phyloP scores from a whole-genome alignment of 208 protist species.

The Lotmaria passim region DNA sequence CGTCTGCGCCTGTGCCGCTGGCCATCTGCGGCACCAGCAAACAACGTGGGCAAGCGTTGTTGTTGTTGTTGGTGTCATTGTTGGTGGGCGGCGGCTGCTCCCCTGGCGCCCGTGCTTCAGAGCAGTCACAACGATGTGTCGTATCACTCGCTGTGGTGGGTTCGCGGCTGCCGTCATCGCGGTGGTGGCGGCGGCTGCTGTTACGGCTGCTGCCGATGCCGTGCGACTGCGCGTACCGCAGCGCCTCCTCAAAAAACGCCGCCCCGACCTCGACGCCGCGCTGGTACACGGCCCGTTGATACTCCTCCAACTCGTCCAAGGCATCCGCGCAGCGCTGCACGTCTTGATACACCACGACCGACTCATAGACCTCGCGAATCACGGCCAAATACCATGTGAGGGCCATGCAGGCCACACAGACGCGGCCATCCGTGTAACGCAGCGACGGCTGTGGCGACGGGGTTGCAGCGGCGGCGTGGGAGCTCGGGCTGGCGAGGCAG shows the following conservation, averaged over 20 bases:
- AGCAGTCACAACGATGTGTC: too few relatives aligned
- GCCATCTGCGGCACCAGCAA: slow-evolving; percentile 15
- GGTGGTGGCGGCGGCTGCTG: neutral
- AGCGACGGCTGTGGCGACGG: neutral
- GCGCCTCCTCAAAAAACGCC: slow-evolving; percentile 21
- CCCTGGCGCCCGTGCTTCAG: too few relatives aligned
- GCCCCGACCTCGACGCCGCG: slow-evolving; percentile 28
- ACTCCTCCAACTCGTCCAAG: slow-evolving; percentile 45
- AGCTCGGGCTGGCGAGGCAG: slow-evolving; percentile 12
- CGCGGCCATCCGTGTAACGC: slow-evolving; percentile 29
- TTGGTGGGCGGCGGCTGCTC: too few relatives aligned
- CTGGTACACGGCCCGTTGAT: slow-evolving; percentile 42
- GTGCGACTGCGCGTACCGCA: neutral
- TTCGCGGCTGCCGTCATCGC: too few relatives aligned
- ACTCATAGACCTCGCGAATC: slow-evolving; percentile 49
- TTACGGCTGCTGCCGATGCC: neutral
- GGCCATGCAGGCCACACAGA: slow-evolving; percentile 48
- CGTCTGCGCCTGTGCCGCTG: neutral
- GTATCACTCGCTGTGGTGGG: too few relatives aligned
- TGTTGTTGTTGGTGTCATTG: neutral
- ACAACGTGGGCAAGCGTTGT: neutral
- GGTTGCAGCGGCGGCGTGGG: slow-evolving; percentile 15
- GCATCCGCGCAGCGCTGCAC: slow-evolving; percentile 54
- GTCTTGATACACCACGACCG: slow-evolving; percentile 50
- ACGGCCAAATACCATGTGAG: slow-evolving; percentile 64